Conservation (phyloP, 2,329 filamentous ascomycete species). For the Fusarium duplospermum region DNA sequence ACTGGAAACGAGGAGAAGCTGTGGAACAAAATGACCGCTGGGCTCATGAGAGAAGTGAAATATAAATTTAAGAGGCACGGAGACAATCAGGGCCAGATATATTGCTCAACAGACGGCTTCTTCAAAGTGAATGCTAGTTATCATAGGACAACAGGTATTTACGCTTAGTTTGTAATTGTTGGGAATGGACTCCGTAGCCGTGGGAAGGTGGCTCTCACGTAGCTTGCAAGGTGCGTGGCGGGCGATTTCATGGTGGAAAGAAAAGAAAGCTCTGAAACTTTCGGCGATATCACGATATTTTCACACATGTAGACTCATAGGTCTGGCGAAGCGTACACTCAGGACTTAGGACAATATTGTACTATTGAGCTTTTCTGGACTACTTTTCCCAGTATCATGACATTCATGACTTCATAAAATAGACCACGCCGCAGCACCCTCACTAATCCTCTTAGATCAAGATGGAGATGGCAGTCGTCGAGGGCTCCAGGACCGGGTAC, state of each 20-base stretch:
- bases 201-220: neutral
- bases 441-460: neutral
- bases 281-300: neutral
- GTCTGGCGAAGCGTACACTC: neutral
- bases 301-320: neutral
- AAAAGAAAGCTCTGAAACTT: neutral
- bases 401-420: neutral
- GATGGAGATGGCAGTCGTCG: neutral
- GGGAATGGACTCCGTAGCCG: neutral
- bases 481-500: neutral
- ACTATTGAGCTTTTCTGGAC: neutral
- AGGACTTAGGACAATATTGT: neutral
- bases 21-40: neutral
- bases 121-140: neutral
- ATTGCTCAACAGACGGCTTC: neutral
- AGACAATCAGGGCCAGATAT: neutral
- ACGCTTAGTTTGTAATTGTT: neutral
- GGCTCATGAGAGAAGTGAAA: neutral
- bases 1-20: neutral
- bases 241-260: neutral
- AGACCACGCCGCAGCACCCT: neutral
- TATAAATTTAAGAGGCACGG: neutral
- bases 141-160: neutral
- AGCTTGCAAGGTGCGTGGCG: neutral
- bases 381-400: neutral